phyloP scores from a whole-genome alignment of 75 land plant species.

The Chamaecyparis obtusa region DNA sequence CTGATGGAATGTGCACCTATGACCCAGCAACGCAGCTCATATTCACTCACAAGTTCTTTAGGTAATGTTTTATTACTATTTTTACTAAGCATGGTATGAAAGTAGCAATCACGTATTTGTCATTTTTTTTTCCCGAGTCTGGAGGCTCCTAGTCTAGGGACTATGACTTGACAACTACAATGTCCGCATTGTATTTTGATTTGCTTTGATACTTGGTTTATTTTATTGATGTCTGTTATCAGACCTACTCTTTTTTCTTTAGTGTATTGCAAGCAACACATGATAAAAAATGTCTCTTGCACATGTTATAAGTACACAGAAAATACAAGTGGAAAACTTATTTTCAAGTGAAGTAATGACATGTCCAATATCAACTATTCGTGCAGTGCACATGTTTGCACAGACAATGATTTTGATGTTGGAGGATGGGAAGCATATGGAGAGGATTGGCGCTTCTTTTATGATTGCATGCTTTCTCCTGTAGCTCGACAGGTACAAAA shows the following conservation, averaged over 20 bases:
- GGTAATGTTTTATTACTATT: conserved; percentile 20
- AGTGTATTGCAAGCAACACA: not conserved
- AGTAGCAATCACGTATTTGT: not conserved
- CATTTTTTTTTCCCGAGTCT: not conserved
- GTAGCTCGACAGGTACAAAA: conserved; percentile 36
- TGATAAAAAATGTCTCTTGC: not conserved
- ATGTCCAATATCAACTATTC: not conserved
- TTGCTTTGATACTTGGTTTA: not conserved
- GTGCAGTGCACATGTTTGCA: conserved; percentile 50
- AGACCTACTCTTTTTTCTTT: not conserved
- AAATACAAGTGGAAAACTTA: not conserved
- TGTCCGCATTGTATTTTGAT: not conserved
- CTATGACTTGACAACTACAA: not conserved
- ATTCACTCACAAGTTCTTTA: conserved; percentile 49
- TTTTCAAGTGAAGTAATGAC: not conserved
- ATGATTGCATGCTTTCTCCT: conserved; percentile 53
- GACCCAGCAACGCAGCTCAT: conserved; percentile 49
- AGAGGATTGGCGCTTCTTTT: conserved; percentile 47
- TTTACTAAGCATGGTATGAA: not conserved
- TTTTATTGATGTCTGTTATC: not conserved
- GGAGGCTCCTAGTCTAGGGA: not conserved
- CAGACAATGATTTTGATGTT: conserved; percentile 33
- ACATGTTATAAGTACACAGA: not conserved
- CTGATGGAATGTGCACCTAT: conserved; percentile 57
- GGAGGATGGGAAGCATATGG: conserved; percentile 50